Base-by-base conservation (phyloP, 2,329 filamentous ascomycete species). In the Phaeosphaeriaceae sp. region DNA sequence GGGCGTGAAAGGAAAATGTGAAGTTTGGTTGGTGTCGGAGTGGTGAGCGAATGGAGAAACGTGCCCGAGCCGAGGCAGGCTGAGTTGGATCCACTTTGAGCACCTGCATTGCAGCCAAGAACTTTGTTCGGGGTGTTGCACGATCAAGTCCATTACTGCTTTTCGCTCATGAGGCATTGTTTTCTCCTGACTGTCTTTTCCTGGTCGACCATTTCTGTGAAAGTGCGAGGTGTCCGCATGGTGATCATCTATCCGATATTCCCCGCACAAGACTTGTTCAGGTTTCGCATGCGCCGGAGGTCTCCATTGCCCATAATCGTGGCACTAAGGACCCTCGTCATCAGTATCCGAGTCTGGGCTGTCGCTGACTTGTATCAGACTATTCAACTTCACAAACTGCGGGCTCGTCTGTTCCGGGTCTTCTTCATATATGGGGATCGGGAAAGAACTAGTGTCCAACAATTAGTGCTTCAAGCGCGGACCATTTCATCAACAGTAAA, bases 41-140 rank as follows among this genome's bases (percentile, higher is more conserved):
- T 28, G 4, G 15, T 4, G 49, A 54, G 22, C 42, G 26, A 3
- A 28, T 35, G 49, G 49, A 52, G 49, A 24, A 40, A 19, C 19
- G 24, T 40, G n/a, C 30, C 49, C 49, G 47, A 49, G n/a, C 47
- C 47, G 47, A 49, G 47, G 47, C 13, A 28, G n/a, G 26, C 35
- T 35, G 35, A n/a, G 17, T 17, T 40, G 15, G 35, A 40, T 40
- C 35, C 35, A 40, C 35, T 40, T 35, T 40, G 6, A 13, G 35
- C 3, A 40, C 5, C 8, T 17, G 3, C 35, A 4, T n/a, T 17
- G 30, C 10, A 3, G 13, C 7, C 6, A 28, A 28, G 26, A 28
- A 5, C 4, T 28, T 28, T 28, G 26, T 28, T 9, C 26, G 9
- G 4, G 26, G 4, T 28, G 26, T 28, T 28, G 26, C 4, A 28